These are phyloP conservation scores for Globisporangium carolinianum DNA, from an alignment of 352 stramenopile species.

Conservation along the genomic window DNA sequence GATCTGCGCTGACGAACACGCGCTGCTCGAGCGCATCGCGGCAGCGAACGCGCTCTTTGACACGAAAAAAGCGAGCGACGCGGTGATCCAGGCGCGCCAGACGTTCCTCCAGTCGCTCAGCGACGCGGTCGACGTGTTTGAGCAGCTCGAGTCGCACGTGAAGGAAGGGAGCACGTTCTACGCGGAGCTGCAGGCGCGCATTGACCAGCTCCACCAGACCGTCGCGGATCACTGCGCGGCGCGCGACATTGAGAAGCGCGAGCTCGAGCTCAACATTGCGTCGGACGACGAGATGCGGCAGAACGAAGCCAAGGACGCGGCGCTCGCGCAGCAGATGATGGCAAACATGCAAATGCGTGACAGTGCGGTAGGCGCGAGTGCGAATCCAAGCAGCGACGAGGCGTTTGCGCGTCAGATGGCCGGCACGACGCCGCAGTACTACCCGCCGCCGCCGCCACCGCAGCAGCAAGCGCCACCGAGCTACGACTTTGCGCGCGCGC, in stretches of 20 bases:
- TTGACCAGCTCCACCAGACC: constrained; percentile 63
- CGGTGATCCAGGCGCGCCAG: constrained; percentile 45
- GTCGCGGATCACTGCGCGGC: constrained; percentile 66
- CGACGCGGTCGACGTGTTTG: constrained; percentile 64
- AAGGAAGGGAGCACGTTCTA: constrained; percentile 72
- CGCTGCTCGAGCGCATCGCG: constrained; percentile 30
- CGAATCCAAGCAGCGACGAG: constrained; percentile 31
- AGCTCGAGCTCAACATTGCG: constrained; percentile 61
- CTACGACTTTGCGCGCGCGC: constrained; percentile 28
- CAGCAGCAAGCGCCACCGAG: constrained; percentile 17
- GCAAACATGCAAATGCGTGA: constrained; percentile 45
- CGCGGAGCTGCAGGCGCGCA: constrained; percentile 39
- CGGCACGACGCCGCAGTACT: constrained; percentile 37
- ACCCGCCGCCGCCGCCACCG: constrained; percentile 8
- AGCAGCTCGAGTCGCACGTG: constrained; percentile 69
- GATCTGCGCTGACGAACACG: constrained; percentile 46
- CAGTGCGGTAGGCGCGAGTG: constrained; percentile 1
- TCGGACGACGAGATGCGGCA: constrained; percentile 48
- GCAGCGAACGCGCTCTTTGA: constrained; percentile 53
- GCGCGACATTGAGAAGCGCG: constrained; percentile 59
- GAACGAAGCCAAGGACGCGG: constrained; percentile 41
- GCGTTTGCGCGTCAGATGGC: constrained; percentile 50
- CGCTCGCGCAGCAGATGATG: constrained; percentile 66
- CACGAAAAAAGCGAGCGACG: constrained; percentile 46
- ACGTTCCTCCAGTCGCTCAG: constrained; percentile 51